Percentiles rank a stretch among this genome's conserved stretches.
Evolutionary conservation across 257 asterid species (phyloP).

Genomic region (Penstemon eatonii): DNA sequence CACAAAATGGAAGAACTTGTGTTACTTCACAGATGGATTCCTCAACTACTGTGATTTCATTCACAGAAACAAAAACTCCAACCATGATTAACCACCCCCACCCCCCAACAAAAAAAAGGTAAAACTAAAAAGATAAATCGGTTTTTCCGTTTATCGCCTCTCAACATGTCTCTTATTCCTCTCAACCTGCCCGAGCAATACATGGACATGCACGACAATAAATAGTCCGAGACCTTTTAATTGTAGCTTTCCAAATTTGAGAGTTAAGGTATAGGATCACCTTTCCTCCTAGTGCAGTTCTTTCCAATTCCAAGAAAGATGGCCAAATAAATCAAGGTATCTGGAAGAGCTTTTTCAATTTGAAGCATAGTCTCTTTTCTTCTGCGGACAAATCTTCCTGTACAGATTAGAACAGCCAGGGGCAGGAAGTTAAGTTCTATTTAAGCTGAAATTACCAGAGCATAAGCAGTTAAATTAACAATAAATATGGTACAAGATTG

Average conservation of each 20-base stretch:
- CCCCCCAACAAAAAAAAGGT: neutral
- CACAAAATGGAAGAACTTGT: neutral
- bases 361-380: conserved; percentile 71
- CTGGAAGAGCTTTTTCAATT: conserved; percentile 73
- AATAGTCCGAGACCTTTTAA: neutral
- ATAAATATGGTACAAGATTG: neutral
- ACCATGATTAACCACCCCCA: neutral
- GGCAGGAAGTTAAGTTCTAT: neutral
- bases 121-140: neutral
- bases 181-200: neutral
- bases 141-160: neutral
- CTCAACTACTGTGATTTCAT: conserved; percentile 1
- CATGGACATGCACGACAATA: neutral
- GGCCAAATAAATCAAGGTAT: conserved; percentile 47
- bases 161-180: neutral
- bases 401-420: neutral
- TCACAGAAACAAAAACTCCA: neutral
- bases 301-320: neutral
- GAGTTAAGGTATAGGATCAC: neutral
- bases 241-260: neutral
- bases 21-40: conserved; percentile 11
- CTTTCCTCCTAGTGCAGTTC: neutral
- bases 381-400: conserved; percentile 80
- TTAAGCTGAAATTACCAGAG: neutral
- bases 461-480: neutral